Base-by-base conservation (phyloP, 257 asterid species). In the Leonotis leonurus region DNA sequence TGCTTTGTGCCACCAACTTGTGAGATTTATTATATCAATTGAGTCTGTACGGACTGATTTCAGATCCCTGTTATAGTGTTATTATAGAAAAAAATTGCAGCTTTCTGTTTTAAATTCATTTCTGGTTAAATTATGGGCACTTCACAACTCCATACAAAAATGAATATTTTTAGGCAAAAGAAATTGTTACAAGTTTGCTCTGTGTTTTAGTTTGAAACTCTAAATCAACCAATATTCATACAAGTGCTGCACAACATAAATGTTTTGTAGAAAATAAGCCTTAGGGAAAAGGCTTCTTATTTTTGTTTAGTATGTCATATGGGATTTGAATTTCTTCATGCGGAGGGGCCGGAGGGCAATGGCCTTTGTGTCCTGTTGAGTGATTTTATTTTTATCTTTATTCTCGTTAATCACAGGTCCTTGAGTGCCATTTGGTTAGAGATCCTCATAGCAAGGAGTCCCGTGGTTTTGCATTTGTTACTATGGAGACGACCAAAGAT, bases 381-480 rank as follows among this genome's bases (percentile, higher is more conserved):
- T 21, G 8, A 43, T 35, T 54, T 13, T 48, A 8, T 36, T 35
- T 54, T 13, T 48, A 8, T 36, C 48, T 14, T 36, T 36, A 8
- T 50, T 50, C n/a, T 63, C 11, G 4, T 25, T 53, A 2, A 22
- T 65, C 18, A 18, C 56, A 65, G 71, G 71, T 65, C 32, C 14
- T 40, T 65, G 48, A 65, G 36, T 65, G 71, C 36, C 71, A 65
- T 21, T 54, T 65, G 56, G 71, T 65, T 49, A 65, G 16, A 65
- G 71, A 65, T 32, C 71, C 71, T 41, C 71, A 65, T 55, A 65
- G 56, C 43, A 65, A 55, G 56, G 71, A 65, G 71, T 65, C 71
- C 5, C 71, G 71, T 65, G 71, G 71, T 29, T 65, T 65, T 65
- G 71, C 26, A 18, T 65, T 65, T 53, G 71, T 65, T 54, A 65